Evolutionary conservation across 2,329 filamentous ascomycete genomes (phyloP), one percentile per base, ranked within the genome.

Genomic region (Tolypocladium paradoxum): DNA sequence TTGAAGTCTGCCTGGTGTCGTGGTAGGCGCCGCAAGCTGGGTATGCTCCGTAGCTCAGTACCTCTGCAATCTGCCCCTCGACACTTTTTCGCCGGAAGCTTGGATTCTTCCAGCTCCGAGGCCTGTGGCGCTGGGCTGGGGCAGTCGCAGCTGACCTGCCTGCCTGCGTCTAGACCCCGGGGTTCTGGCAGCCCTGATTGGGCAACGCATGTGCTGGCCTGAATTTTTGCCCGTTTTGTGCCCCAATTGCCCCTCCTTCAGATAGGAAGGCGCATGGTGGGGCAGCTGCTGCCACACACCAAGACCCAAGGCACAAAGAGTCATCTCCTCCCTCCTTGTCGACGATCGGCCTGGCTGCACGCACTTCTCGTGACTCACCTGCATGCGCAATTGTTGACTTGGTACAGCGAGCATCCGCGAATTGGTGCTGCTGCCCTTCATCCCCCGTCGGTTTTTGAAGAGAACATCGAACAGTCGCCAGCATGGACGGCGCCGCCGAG

Each of bases 401-500:
- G n/a, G 31, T 22, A 8, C 18, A 29, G 27, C 43, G 43, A 47
- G 43, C 9, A 47, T 33, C 27, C 27, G 18, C 27, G 27, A 20
- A 31, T 9, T 9, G 18, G 43, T 20, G 27, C 43, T 31, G 27
- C 4, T 33, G 43, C 27, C 18, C 14, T 12, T 27, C 18, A 1
- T n/a, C 2, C 18, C 9, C 14, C 43, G 43, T 47, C 31, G n/a
- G 24, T 35, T 51, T 29, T n/a, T 12, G 12, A n/a, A 37, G n/a
- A 43, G 8, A 16, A 22, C 16, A 35, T 8, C 31, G 33, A 35
- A 27, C 27, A 31, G 16, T 24, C n/a, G 54, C 53, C 59, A 58
- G 54, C 58, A 69, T 68, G 62, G 67, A 65, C 55, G 60, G 63
- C 58, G 58, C 59, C 54, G 62, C 61, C 58, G 64, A 69, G 55